Evolutionary conservation across 305 asterid genomes (phyloP).

Genomic region (Vinca major): DNA sequence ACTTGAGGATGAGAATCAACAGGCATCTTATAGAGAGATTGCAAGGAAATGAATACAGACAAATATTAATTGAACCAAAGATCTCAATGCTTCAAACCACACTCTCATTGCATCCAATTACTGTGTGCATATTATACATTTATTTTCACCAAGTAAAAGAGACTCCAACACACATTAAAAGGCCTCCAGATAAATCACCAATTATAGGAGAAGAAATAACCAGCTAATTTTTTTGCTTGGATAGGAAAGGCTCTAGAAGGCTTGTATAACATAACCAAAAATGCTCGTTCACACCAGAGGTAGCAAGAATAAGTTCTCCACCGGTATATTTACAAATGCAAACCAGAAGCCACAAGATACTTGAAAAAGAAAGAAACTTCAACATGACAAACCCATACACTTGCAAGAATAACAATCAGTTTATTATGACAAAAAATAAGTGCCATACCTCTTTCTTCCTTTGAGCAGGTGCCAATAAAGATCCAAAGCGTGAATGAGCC

Average conservation of each 20-base stretch:
- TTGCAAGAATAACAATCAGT: neutral
- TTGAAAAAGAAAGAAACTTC: neutral
- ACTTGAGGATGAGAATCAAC: neutral
- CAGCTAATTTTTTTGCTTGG: neutral
- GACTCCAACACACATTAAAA: neutral
- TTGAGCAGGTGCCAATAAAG: constrained; percentile 58
- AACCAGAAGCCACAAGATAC: neutral
- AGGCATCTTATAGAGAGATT: neutral
- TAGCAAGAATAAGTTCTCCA: neutral
- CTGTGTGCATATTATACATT: no score
- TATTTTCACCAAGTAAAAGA: neutral
- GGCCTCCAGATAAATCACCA: no score
- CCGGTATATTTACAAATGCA: neutral
- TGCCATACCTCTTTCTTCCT: constrained; percentile 78
- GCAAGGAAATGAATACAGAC: neutral
- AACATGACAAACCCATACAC: neutral
- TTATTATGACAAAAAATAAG: neutral
- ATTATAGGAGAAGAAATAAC: neutral
- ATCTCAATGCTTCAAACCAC: neutral
- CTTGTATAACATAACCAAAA: neutral
- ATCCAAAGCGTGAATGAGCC: constrained; percentile 75
- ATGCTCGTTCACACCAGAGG: neutral
- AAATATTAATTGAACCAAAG: neutral
- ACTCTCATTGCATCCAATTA: neutral
- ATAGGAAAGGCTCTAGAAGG: neutral